Base-by-base conservation (phyloP, 139 green algal genomes). In the Tetradesmus lagerheimii region DNA sequence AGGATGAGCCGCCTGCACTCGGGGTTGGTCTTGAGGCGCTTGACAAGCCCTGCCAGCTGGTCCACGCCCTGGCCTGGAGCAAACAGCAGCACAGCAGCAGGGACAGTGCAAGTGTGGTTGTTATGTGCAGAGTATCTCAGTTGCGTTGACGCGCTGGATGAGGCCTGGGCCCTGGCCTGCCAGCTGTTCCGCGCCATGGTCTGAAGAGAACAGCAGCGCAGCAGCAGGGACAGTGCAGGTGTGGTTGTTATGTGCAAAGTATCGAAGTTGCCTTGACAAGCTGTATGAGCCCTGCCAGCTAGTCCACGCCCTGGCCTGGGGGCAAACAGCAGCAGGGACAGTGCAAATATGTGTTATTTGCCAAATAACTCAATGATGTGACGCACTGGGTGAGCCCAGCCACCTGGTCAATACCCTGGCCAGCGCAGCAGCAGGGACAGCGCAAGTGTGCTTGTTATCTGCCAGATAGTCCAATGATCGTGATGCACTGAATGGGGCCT, bases 1-100 rank as follows among this genome's bases (percentile, higher is more conserved):
- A 99, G 91, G n/a, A 99, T 90, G 85, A 99, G 97, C n/a, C 98
- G 95, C 31, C 98, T 93, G 93, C 99, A 97, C 67, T 95, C 96
- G 34, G 98, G 98, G 85, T 98, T 98, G 88, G 92, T 96, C 76
- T 94, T 95, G 90, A 99, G 96, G 81, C 93, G 93, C n/a, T 97
- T 82, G 41, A 99, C 97, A 4, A 99, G 92, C n/a, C 98, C 95
- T n/a, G 96, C 96, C 66, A 99, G 94, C 97, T 99, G 96, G 94
- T 99, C 98, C 43, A 99, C 94, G 16, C 98, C 98, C 94, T 99
- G 91, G 37, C 96, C 96, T 95, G 93, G 4, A 71, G 25, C 15
- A 64, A 14, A 86, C 4, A 64, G 41, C 2, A 90, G 15, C 34
- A 16, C 29, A 14, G 43, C 79, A 91, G 27, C 64, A 83, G 67